Evolutionary conservation across 2,329 filamentous ascomycete genomes (phyloP), one percentile per base, ranked within the genome.

Genomic region (Diplocarpon mali): DNA sequence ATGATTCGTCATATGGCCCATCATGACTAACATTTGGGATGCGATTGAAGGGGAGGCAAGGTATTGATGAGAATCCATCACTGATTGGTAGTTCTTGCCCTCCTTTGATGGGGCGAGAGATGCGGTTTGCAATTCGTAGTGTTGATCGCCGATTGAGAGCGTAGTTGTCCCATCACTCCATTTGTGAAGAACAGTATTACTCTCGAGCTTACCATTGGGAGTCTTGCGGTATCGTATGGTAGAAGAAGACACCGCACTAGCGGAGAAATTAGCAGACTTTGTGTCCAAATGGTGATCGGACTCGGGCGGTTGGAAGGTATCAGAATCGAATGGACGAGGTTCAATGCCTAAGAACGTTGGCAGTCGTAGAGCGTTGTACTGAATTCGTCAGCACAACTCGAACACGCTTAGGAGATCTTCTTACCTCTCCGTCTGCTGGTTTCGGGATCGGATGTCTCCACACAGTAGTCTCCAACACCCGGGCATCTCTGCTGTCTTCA

Each of bases 91-190:
- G 2, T 73, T 69, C 56, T 78, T 75, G 56, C 38, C 53, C 24
- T 56, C 56, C 38, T 69, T 66, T 11, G 65, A 66, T 2, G 83
- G 81, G 2, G 82, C 83, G 38, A 88, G 74, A 17, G 71, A 65
- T 64, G 85, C 87, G 55, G 75, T 78, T 50, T 78, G 72, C 37
- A 89, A 72, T 57, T 87, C 82, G 67, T 82, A 89, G 57, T 89
- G 84, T 51, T 80, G 78, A 47, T 77, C 78, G 12, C 83, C 85
- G 17, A 89, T 70, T n/a, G 82, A 76, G 17, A 90, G 68, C 10
- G 83, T 88, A 13, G 85, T 67, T 3, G 81, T 86, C 24, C 85
- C 85, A 58, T 90, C 85, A 49, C 80, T 86, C 85, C 85, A 90
- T 54, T 76, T 75, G 58, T 85, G 76, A 27, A 90, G 67, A 50